These are phyloP conservation scores for Cardamine resedifolia DNA, from an alignment of 345 rosid species.

Conservation along the genomic window DNA sequence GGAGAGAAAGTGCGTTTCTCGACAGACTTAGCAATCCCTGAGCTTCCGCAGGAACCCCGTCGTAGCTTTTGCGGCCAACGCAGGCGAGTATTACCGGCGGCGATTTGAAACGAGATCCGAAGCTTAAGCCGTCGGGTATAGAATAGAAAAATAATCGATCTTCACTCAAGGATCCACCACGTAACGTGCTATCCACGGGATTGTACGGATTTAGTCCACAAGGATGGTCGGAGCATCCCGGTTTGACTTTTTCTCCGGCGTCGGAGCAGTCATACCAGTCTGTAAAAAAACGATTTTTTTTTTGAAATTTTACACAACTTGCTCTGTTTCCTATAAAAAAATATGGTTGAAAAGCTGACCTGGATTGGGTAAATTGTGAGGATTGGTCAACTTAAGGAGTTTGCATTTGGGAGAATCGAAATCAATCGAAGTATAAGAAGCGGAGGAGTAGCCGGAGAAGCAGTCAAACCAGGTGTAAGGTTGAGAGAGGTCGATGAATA, in stretches of 20 bases:
- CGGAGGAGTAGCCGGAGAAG: background rate
- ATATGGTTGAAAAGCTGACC: slow-evolving; percentile 1
- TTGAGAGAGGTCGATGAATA: slow-evolving; percentile 45
- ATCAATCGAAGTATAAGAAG: background rate
- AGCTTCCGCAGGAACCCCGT: background rate
- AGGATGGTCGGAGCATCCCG: background rate
- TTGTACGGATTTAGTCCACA: slow-evolving; percentile 39
- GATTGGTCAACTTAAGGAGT: background rate
- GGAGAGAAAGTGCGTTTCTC: slow-evolving; percentile 24
- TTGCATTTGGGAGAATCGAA: slow-evolving; percentile 39
- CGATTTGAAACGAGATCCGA: background rate
- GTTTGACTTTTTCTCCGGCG: background rate
- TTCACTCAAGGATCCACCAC: slow-evolving; percentile 30
- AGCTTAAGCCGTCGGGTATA: slow-evolving; percentile 24
- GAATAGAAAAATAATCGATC: slow-evolving; percentile 28
- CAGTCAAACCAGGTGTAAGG: slow-evolving; percentile 46
- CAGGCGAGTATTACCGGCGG: slow-evolving; percentile 29
- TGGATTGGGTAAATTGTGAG: slow-evolving; percentile 24
- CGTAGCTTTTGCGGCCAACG: background rate
- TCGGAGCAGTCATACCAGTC: slow-evolving; percentile 34
- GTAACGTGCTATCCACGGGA: background rate
- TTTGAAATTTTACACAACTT: background rate
- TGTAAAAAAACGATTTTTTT: background rate
- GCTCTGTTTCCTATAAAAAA: background rate
- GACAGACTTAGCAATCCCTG: slow-evolving; percentile 43